These are phyloP conservation scores for Rubia tinctorum DNA, from an alignment of 305 asterid species.

Conservation along the genomic window DNA sequence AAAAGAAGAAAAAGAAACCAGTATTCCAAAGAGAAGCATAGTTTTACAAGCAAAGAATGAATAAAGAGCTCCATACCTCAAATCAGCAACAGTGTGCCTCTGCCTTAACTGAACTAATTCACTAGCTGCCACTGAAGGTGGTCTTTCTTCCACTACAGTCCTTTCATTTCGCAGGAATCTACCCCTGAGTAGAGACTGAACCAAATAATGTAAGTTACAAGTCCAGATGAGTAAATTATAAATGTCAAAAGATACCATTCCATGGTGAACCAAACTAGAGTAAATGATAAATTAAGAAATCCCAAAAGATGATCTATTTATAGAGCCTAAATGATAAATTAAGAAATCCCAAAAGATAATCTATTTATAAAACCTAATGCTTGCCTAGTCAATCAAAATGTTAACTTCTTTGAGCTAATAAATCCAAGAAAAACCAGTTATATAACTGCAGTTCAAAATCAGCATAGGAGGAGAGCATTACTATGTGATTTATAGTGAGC, in stretches of 20 bases:
- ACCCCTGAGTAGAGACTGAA: conserved; percentile 88
- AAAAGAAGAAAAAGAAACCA: not conserved
- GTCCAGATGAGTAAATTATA: not conserved
- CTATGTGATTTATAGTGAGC: not conserved
- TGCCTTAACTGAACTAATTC: conserved; percentile 85
- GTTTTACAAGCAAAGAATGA: conserved; percentile 10
- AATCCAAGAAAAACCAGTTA: not conserved
- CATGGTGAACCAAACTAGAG: not conserved
- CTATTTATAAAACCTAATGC: not conserved
- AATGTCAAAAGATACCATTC: not conserved
- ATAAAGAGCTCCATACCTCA: conserved; percentile 52
- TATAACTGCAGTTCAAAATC: not conserved
- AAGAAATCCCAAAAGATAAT: not conserved
- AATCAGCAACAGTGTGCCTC: conserved; percentile 81
- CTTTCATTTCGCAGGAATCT: conserved; percentile 80
- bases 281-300: not conserved
- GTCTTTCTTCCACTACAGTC: conserved; percentile 67
- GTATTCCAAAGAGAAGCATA: not conserved
- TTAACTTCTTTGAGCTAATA: not conserved
- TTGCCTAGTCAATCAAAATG: not conserved
- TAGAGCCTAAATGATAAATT: not conserved
- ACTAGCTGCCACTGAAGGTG: conserved; percentile 66
- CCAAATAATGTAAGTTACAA: conserved; percentile 8
- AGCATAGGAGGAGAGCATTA: not conserved
- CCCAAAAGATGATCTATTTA: not conserved